These are phyloP conservation scores for Sporormia fimetaria DNA, from an alignment of 495 filamentous ascomycete species.

Conservation along the genomic window DNA sequence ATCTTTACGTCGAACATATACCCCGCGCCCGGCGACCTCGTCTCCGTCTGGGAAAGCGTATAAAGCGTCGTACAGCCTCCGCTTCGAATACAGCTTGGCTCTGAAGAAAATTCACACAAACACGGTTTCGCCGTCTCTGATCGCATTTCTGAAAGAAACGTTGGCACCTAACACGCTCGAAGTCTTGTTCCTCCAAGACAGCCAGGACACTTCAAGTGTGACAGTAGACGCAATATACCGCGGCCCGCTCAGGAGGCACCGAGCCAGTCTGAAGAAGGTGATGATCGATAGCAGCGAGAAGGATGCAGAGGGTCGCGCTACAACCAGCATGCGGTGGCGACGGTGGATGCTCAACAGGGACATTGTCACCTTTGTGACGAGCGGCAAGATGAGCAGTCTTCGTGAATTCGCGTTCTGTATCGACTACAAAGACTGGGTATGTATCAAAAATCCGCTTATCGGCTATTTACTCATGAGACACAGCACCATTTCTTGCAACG, in stretches of 20 bases:
- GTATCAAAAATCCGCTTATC: slow-evolving; percentile 15
- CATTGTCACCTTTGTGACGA: slow-evolving; percentile 65
- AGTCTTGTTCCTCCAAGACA: slow-evolving; percentile 74
- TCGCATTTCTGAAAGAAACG: slow-evolving; percentile 73
- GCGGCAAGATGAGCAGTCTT: slow-evolving; percentile 67
- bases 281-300: slow-evolving; percentile 61
- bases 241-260: slow-evolving; percentile 61
- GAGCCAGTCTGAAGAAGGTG: slow-evolving; percentile 61
- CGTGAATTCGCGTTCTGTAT: slow-evolving; percentile 67
- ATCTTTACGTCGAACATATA: slow-evolving; percentile 58
- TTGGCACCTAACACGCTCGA: slow-evolving; percentile 79
- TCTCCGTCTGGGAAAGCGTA: slow-evolving; percentile 23
- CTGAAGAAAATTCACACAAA: slow-evolving; percentile 79
- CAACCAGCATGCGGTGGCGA: slow-evolving; percentile 42
- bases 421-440: slow-evolving; percentile 80
- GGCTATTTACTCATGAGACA: slow-evolving; percentile 22
- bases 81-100: slow-evolving; percentile 53
- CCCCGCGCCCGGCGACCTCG: slow-evolving; percentile 39
- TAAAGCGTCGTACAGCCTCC: slow-evolving; percentile 17
- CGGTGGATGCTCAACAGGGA: slow-evolving; percentile 72
- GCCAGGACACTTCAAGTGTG: slow-evolving; percentile 47
- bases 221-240: slow-evolving; percentile 65
- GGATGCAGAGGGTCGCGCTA: slow-evolving; percentile 28
- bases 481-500: slow-evolving; percentile 83
- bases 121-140: slow-evolving; percentile 61